A percentile compares a stretch with the other conserved stretches of the same genome.
These are phyloP conservation scores for Fusarium sp. DNA, from an alignment of 2,329 filamentous ascomycete genomes.

Conservation along the genomic window DNA sequence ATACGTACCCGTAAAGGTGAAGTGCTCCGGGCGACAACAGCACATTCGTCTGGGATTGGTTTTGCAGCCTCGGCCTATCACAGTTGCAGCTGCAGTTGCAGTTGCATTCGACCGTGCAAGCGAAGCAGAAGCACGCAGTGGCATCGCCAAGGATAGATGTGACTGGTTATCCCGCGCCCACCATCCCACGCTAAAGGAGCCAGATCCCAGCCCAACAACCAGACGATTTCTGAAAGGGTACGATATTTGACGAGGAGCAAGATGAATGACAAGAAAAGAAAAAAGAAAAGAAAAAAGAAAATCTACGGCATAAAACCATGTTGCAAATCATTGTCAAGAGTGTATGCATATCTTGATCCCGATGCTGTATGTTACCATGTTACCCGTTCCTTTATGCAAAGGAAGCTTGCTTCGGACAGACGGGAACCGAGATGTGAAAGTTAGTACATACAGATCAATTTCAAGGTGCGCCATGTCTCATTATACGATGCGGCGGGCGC, in stretches of 20 bases:
- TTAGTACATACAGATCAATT: not conserved
- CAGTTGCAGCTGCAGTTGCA: constrained; percentile 1
- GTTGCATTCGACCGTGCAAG: constrained; percentile 2
- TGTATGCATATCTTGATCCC: not conserved
- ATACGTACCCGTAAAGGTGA: constrained; percentile 29
- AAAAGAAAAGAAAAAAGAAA: not conserved
- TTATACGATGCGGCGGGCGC: constrained; percentile 1
- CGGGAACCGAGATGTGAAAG: constrained; percentile 7
- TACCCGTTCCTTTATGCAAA: not conserved
- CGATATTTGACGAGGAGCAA: not conserved
- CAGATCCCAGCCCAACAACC: constrained; percentile 13
- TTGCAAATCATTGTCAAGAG: not conserved
- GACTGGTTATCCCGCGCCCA: constrained; percentile 22
- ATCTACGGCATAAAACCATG: constrained; percentile 9
- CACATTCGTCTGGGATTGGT: constrained; percentile 14
- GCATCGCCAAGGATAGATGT: constrained; percentile 26
- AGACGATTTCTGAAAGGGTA: not conserved
- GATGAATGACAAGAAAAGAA: not conserved
- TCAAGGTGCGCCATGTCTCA: constrained; percentile 24
- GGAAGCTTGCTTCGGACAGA: not conserved
- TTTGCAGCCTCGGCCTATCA: constrained; percentile 22
- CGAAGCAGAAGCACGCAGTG: constrained; percentile 17
- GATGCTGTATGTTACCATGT: not conserved
- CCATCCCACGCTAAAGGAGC: constrained; percentile 15
- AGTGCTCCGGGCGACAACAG: constrained; percentile 25